Evolutionary conservation across 805 yeast genomes (phyloP), one percentile per base, ranked within the genome.

Genomic region (Metschnikowia corniflorae): DNA sequence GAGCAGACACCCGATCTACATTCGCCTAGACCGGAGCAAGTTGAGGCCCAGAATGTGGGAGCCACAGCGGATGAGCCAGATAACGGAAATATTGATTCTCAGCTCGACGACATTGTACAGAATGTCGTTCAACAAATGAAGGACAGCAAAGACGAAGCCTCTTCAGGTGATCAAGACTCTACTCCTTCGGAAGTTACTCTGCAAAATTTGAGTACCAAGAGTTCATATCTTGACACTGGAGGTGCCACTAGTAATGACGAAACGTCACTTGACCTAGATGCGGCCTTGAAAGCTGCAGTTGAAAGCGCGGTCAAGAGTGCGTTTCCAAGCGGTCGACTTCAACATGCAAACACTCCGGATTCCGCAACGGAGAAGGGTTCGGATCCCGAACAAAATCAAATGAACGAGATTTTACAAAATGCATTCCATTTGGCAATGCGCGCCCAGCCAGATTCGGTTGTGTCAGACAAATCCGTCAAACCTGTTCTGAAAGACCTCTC

Each of bases 381-480:
- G 21, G 77, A 74, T 18, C 63, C 81, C 40, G 86, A 81, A 49
- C 70, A 64, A 36, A 51, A 63, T 37, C 75, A 70, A 40, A 71
- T 83, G 77, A 80, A 77, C 49, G 82, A 77, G 46, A 83, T 83
- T 45, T 72, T 83, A 70, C 86, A 80, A 45, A 81, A 81, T 60
- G 93, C 91, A 1, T 71, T 83, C 63, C 75, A 76, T 31, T 70
- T 84, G 81, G 93, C 89, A 0, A 77, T 78, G 69, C 82, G 77
- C 42, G 77, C 80, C 42, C 82, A 82, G 46, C 54, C 57, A 50
- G 57, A 73, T 58, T 50, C 71, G 50, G 52, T 68, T 60, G 66
- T 63, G 20, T 50, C 55, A 26, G 18, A 29, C 31, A 24, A 35
- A 6, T 10, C 23, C 7, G 21, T 26, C 16, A 24, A 30, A 17